Evolutionary conservation across 106 monocot genomes (phyloP).

Genomic region (Triglochin maritima): DNA sequence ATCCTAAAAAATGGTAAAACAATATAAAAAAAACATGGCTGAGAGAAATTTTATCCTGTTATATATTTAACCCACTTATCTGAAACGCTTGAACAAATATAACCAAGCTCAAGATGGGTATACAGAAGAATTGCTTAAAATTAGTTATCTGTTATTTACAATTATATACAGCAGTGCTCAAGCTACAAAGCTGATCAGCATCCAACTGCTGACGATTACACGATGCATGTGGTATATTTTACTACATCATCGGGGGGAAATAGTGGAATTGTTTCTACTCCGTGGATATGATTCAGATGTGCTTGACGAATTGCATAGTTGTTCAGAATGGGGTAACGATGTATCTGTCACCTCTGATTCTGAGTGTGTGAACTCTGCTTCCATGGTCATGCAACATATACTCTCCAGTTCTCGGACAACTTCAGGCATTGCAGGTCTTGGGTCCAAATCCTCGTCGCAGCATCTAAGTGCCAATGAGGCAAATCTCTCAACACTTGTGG

Average conservation of each 20-base stretch:
- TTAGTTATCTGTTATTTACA: no score
- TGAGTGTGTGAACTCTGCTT: slow-evolving; percentile 11
- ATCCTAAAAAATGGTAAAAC: no score
- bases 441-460: slow-evolving; percentile 29
- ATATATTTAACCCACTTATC: no score
- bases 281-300: neutral
- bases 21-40: no score
- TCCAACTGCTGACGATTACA: no score
- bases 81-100: no score
- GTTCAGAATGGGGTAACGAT: neutral
- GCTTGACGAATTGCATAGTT: slow-evolving; percentile 2
- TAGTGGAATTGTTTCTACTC: neutral
- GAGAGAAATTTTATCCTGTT: no score
- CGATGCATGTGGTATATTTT: neutral
- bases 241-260: slow-evolving; percentile 13
- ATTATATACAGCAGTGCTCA: no score
- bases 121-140: no score
- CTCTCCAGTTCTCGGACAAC: slow-evolving; percentile 42
- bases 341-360: slow-evolving; percentile 10
- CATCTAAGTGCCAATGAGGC: slow-evolving; percentile 31
- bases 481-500: slow-evolving; percentile 32
- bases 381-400: slow-evolving; percentile 23
- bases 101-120: no score
- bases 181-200: no score
- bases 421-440: slow-evolving; percentile 40